A percentile compares a stretch with the other conserved stretches of the same genome.
Evolutionary conservation across 177 flowering plant species (phyloP).

Genomic region (Vitis hybrid): DNA sequence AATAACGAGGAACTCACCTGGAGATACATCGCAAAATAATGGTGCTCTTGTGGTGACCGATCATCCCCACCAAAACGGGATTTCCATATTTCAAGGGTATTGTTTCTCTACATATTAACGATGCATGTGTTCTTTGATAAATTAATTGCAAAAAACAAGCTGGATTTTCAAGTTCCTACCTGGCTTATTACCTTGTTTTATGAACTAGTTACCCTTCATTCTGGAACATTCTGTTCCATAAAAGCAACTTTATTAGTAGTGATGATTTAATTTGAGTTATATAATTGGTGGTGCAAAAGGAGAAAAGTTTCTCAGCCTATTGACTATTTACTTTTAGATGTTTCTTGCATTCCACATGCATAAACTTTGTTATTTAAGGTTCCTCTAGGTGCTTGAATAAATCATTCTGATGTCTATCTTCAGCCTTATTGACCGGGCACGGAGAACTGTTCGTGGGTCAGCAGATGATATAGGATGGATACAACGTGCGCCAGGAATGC

Average conservation of each 20-base stretch:
- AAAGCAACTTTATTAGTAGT: no score
- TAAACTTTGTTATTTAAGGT: background rate
- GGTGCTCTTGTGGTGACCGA: conserved; percentile 32
- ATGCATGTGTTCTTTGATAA: background rate
- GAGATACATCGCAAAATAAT: conserved; percentile 31
- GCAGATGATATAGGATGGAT: conserved; percentile 98
- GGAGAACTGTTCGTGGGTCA: conserved; percentile 87
- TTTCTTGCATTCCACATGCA: background rate
- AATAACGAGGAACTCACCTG: conserved; percentile 27
- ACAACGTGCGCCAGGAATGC: conserved; percentile 65
- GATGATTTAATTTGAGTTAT: no score
- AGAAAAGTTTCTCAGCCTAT: background rate
- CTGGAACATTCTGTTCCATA: no score
- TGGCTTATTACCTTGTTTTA: background rate
- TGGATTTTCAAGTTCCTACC: background rate
- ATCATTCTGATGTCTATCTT: background rate
- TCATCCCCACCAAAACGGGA: conserved; percentile 39
- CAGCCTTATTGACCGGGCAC: conserved; percentile 80
- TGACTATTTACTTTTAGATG: background rate
- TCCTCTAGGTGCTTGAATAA: background rate
- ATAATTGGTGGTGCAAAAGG: no score
- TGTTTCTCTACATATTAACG: background rate
- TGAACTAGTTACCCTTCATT: background rate
- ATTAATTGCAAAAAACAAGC: background rate
- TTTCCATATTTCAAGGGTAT: conserved; percentile 83